phyloP scores from a whole-genome alignment of 2,329 filamentous ascomycete species.

The Dactylellina drechsleri region DNA sequence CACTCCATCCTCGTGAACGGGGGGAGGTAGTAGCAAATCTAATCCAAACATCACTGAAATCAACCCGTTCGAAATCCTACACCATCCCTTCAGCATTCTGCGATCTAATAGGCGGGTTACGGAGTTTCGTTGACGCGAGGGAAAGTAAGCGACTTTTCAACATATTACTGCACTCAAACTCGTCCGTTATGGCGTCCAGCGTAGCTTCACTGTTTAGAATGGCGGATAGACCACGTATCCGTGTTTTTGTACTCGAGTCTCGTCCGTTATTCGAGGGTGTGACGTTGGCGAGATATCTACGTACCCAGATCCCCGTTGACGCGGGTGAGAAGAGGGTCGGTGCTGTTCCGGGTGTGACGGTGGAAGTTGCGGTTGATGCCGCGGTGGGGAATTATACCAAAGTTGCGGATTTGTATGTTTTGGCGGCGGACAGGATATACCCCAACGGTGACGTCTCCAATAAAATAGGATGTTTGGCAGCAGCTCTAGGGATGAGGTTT shows the following conservation, averaged over 20 bases:
- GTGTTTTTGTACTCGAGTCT: conserved; percentile 48
- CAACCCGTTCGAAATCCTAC: conserved; percentile 37
- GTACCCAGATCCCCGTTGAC: conserved; percentile 26
- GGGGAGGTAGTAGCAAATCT: conserved; percentile 24
- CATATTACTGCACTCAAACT: conserved; percentile 49
- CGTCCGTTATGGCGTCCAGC: conserved; percentile 49
- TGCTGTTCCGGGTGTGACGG: conserved; percentile 26
- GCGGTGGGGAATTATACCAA: conserved; percentile 52
- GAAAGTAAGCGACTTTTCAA: conserved; percentile 42
- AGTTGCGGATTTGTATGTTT: conserved; percentile 46
- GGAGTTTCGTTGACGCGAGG: conserved; percentile 19
- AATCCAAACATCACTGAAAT: conserved; percentile 33
- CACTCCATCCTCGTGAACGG: conserved; percentile 2
- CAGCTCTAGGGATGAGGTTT: conserved; percentile 43
- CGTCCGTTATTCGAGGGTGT: conserved; percentile 50
- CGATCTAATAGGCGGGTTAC: conserved; percentile 24
- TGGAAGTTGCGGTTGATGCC: conserved; percentile 53
- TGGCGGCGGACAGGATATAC: conserved; percentile 54
- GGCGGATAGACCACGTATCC: conserved; percentile 32
- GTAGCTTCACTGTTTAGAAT: conserved; percentile 33
- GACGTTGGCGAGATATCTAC: conserved; percentile 42
- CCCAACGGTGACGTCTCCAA: conserved; percentile 52
- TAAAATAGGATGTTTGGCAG: conserved; percentile 48
- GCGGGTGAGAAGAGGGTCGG: background rate
- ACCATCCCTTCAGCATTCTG: conserved; percentile 42